Conservation (phyloP, 73 alveolate species). For the Strombidium stylifer region DNA sequence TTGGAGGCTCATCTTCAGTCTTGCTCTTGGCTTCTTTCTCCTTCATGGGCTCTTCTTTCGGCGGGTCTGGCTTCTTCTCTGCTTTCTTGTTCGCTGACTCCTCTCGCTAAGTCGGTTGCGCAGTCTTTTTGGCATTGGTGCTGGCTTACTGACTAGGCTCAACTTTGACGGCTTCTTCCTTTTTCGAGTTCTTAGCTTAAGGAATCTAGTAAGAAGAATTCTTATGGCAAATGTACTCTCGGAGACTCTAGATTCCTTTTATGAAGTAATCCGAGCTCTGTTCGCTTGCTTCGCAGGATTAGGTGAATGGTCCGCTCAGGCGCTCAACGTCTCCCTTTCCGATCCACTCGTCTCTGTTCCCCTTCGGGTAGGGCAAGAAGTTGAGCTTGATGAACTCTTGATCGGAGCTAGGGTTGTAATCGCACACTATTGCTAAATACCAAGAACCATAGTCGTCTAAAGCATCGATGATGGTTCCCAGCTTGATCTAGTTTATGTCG, state of each 20-base stretch:
- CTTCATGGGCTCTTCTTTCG: background rate
- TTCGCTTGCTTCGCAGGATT: background rate
- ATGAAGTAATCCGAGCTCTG: too few species aligned
- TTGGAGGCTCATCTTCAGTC: background rate
- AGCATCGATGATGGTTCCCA: slow-evolving; percentile 22
- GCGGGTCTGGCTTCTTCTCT: background rate
- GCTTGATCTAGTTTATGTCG: too few species aligned
- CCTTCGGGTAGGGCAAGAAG: slow-evolving; percentile 18
- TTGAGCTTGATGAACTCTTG: background rate
- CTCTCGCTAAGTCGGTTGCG: background rate
- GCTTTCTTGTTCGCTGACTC: background rate
- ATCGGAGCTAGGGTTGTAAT: background rate
- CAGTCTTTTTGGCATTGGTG: background rate
- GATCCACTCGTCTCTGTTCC: slow-evolving; percentile 10
- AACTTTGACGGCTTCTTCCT: background rate
- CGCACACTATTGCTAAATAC: slow-evolving; percentile 22
- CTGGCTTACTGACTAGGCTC: background rate
- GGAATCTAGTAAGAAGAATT: background rate
- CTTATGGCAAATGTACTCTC: background rate
- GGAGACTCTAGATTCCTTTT: background rate
- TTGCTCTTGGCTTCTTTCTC: background rate
- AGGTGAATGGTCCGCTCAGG: slow-evolving; percentile 16
- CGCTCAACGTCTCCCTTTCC: slow-evolving; percentile 8
- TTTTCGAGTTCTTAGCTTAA: background rate
- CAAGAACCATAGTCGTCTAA: slow-evolving; percentile 15